A percentile compares a stretch with the other conserved stretches of the same genome.
These are phyloP conservation scores for Xenosphaeropsis pyriputrescens DNA, from an alignment of 2,329 filamentous ascomycete genomes.

Conservation along the genomic window DNA sequence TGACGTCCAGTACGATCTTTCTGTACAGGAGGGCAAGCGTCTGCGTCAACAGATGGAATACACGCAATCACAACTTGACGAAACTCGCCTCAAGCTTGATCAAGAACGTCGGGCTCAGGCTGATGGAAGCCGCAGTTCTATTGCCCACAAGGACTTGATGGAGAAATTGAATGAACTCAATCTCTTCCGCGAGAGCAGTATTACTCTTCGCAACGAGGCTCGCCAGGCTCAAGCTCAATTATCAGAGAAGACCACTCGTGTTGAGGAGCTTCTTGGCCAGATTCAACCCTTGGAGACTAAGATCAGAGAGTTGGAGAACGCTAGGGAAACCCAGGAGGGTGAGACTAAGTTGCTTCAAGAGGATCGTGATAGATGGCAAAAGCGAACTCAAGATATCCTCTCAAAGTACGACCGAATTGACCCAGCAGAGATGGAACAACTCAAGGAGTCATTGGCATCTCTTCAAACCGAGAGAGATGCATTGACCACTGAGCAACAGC, in stretches of 20 bases:
- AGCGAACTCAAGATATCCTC: constrained; percentile 88
- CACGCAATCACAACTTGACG: constrained; percentile 74
- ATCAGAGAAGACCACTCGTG: constrained; percentile 55
- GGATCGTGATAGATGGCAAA: constrained; percentile 89
- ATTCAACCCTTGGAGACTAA: constrained; percentile 72
- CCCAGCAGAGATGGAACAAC: constrained; percentile 77
- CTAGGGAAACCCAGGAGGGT: constrained; percentile 48
- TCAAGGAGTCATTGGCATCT: constrained; percentile 62
- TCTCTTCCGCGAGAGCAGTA: constrained; percentile 86
- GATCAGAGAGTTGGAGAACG: constrained; percentile 71
- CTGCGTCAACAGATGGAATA: constrained; percentile 85
- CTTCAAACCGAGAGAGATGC: constrained; percentile 51
- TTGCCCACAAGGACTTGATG: constrained; percentile 81
- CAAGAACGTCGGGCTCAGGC: constrained; percentile 70
- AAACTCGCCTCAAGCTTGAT: constrained; percentile 75
- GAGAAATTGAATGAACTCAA: constrained; percentile 93
- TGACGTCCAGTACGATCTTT: constrained; percentile 89
- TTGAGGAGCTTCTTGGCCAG: constrained; percentile 59
- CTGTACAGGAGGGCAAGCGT: constrained; percentile 74
- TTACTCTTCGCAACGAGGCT: constrained; percentile 76
- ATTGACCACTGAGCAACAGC: constrained; percentile 19
- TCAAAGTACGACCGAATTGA: constrained; percentile 94
- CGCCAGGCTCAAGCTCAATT: constrained; percentile 66
- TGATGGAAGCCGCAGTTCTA: constrained; percentile 56
- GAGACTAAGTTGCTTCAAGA: constrained; percentile 82